These are phyloP conservation scores for Starmerella apis DNA, from an alignment of 805 yeast species.

Conservation along the genomic window DNA sequence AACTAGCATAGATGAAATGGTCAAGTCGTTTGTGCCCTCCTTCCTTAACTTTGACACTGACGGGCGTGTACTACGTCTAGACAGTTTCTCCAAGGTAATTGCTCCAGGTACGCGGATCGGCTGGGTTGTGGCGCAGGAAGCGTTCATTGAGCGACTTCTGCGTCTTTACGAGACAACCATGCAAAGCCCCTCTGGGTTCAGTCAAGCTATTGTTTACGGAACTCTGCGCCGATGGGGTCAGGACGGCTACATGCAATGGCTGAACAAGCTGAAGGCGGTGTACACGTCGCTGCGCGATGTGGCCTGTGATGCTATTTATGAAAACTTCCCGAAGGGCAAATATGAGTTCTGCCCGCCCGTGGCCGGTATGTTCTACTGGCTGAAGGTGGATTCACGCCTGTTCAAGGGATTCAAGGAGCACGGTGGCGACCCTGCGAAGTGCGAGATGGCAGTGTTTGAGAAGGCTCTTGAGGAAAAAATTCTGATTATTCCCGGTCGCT, in stretches of 20 bases:
- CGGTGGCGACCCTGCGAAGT: constrained; percentile 25
- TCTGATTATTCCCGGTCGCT: constrained; percentile 35
- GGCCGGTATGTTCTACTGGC: constrained; percentile 47
- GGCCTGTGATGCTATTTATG: constrained; percentile 63
- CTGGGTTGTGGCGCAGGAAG: constrained; percentile 70
- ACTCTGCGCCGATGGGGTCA: constrained; percentile 83
- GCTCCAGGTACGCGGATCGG: constrained; percentile 89
- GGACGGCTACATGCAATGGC: constrained; percentile 78
- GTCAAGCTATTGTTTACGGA: constrained; percentile 61
- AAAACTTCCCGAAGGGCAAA: constrained; percentile 42
- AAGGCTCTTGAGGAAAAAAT: constrained; percentile 30
- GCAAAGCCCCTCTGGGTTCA: constrained; percentile 72
- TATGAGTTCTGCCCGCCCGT: constrained; percentile 36
- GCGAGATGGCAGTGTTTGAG: constrained; percentile 32
- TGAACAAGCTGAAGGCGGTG: constrained; percentile 58
- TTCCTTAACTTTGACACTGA: constrained; percentile 67
- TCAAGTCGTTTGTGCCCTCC: constrained; percentile 60
- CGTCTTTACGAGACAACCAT: constrained; percentile 71
- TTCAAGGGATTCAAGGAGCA: constrained; percentile 39
- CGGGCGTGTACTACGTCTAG: constrained; percentile 82
- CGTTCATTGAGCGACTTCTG: constrained; percentile 52
- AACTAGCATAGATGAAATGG: constrained; percentile 52
- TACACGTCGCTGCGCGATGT: constrained; percentile 83
- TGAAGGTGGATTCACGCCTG: constrained; percentile 42
- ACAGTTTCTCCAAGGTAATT: constrained; percentile 79